Conservation (phyloP, 2,329 filamentous ascomycete species). For the Daldinia sp. region DNA sequence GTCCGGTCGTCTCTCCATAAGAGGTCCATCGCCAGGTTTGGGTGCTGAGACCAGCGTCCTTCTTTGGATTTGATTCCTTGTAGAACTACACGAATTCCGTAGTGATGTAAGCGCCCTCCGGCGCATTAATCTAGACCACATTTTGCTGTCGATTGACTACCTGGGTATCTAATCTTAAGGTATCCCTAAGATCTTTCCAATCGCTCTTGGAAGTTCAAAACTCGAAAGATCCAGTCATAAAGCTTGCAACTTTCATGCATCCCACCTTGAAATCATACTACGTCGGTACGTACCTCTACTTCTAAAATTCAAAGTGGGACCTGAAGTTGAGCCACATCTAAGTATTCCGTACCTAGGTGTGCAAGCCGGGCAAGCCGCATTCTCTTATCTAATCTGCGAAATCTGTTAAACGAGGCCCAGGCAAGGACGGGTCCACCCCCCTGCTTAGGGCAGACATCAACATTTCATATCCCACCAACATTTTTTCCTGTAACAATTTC, state of each 20-base stretch:
- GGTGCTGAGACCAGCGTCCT: constrained; percentile 68
- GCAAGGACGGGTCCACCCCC: constrained; percentile 14
- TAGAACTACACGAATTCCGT: constrained; percentile 38
- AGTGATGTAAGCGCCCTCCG: constrained; percentile 48
- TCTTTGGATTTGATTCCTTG: constrained; percentile 47
- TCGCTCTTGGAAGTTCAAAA: constrained; percentile 9
- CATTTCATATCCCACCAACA: constrained; percentile 41
- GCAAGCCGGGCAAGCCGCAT: constrained; percentile 32
- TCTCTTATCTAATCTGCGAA: constrained; percentile 24
- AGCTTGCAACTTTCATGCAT: constrained; percentile 20
- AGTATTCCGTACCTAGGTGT: no score
- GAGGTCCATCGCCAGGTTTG: constrained; percentile 69
- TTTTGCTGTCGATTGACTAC: constrained; percentile 34
- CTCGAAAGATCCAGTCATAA: constrained; percentile 6
- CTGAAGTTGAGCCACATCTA: constrained; percentile 2
- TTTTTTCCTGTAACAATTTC: constrained; percentile 33
- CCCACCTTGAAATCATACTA: constrained; percentile 43
- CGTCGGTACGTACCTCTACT: constrained; percentile 33
- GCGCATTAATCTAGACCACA: constrained; percentile 54
- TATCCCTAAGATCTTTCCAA: constrained; percentile 22
- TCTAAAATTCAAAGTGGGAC: constrained; percentile 18
- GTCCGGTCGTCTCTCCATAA: constrained; percentile 74
- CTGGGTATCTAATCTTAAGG: constrained; percentile 8
- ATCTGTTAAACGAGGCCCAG: constrained; percentile 15
- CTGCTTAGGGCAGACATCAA: constrained; percentile 44